A percentile compares a stretch with the other conserved stretches of the same genome.
Conservation (phyloP, 768 basidiomycete genomes). For the Mycena amicta region DNA sequence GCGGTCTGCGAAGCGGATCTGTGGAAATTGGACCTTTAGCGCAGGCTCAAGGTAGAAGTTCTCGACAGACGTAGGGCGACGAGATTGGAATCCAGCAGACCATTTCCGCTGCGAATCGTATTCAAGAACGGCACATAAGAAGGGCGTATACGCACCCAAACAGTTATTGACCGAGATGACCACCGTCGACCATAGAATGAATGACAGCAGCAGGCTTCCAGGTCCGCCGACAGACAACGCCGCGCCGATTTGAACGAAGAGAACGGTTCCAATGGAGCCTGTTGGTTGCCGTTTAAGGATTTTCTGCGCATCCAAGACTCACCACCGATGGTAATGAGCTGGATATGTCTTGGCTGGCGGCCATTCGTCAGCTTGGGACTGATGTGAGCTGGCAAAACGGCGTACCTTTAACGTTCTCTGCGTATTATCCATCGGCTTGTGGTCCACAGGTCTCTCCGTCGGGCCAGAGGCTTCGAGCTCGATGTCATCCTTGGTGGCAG, state of each 20-base stretch:
- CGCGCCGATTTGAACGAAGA: slow-evolving; percentile 74
- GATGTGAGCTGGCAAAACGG: too few species aligned
- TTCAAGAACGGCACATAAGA: too few species aligned
- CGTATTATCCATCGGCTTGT: too few species aligned
- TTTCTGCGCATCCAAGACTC: neutral
- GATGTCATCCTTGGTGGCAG: too few species aligned
- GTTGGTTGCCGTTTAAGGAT: neutral
- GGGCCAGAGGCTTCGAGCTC: too few species aligned
- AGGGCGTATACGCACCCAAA: slow-evolving; percentile 39
- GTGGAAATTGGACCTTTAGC: neutral
- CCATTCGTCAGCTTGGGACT: neutral
- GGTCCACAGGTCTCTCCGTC: too few species aligned
- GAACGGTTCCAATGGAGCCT: slow-evolving; percentile 76
- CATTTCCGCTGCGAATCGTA: slow-evolving; percentile 76
- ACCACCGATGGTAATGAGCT: slow-evolving; percentile 46
- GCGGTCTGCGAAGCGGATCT: slow-evolving; percentile 61
- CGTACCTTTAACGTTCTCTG: too few species aligned
- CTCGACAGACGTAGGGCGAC: slow-evolving; percentile 52
- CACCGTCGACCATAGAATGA: slow-evolving; percentile 51
- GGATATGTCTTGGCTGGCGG: slow-evolving; percentile 50
- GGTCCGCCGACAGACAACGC: slow-evolving; percentile 58
- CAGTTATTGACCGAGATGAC: slow-evolving; percentile 54
- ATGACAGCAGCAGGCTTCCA: slow-evolving; percentile 54
- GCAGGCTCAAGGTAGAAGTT: neutral
- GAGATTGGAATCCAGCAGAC: slow-evolving; percentile 80